Base-by-base conservation (phyloP, 2,329 filamentous ascomycete species). In the Colletotrichum cereale region DNA sequence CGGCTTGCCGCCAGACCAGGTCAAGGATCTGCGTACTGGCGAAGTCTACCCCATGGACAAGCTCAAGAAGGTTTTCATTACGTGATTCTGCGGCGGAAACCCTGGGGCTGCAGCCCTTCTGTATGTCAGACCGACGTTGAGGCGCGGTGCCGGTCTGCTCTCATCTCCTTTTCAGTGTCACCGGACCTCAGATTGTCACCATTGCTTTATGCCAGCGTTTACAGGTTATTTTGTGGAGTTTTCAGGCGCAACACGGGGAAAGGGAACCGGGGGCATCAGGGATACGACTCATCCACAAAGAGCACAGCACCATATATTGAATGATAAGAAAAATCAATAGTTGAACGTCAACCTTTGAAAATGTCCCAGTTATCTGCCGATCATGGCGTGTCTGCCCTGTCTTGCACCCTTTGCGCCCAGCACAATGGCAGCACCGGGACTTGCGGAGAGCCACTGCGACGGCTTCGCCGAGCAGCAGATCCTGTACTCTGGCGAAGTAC, bases 61-160 rank as follows among this genome's bases (percentile, higher is more conserved):
- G 66, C 83, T 96, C 70, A 93, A 93, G 84, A 98, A 97, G 84
- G 95, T 98, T 29, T 99, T 92, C 79, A 97, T 98, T 71, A 94
- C 94, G 65, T 97, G 44, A 71, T n/a, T 29, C n/a, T 40, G 18
- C 12, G 18, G 38, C 36, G 21, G 18, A 16, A 26, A 34, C 21
- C 2, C 31, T 29, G 18, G 50, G 29, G 10, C 21, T 29, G 10
- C 18, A 53, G 11, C 18, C 29, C 2, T 18, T 38, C 12, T 36
- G 11, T 38, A 34, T 47, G 16, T n/a, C 21, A 12, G 44, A 18
- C 24, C 47, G 16, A 11, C 60, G 5, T 26, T n/a, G n/a, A 21
- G 8, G 16, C 18, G 29, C n/a, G 5, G 16, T 14, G n/a, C 36
- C 21, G 26, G 36, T 21, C n/a, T 36, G 18, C 12, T 36, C n/a